Conservation (phyloP, 345 rosid species). For the Pistacia integerrima region DNA sequence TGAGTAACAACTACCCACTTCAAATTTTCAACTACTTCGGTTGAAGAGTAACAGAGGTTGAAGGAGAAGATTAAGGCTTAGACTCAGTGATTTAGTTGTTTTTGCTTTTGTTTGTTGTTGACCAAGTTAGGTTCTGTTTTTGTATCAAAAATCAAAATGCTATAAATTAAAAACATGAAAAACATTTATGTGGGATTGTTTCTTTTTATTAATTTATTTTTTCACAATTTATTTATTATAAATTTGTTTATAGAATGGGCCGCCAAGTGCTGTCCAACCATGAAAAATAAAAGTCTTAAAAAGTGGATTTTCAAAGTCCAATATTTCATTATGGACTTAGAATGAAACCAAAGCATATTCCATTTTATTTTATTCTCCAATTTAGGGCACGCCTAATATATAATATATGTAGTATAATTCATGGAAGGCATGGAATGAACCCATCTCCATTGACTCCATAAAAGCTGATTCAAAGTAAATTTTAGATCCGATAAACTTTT, state of each 20-base stretch:
- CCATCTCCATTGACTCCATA: no score
- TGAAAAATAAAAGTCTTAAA: not conserved
- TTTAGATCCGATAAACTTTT: not conserved
- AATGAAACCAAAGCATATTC: conserved; percentile 2
- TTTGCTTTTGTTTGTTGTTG: no score
- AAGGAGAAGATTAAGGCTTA: not conserved
- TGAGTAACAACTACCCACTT: not conserved
- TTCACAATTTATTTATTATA: no score
- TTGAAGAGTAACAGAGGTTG: not conserved
- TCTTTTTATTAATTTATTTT: no score
- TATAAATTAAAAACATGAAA: no score
- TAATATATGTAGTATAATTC: no score
- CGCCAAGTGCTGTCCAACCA: not conserved
- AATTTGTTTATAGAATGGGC: no score
- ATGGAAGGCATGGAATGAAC: not conserved
- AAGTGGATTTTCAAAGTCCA: not conserved
- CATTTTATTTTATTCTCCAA: not conserved
- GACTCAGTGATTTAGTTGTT: not conserved
- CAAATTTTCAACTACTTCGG: not conserved
- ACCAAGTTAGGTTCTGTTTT: not conserved
- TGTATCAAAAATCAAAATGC: no score
- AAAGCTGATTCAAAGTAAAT: not conserved
- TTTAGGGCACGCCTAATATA: no score
- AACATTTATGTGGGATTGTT: no score
- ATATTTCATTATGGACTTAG: not conserved